Evolutionary conservation across 2,329 filamentous ascomycete genomes (phyloP), one percentile per base, ranked within the genome.

Genomic region (Aspergillus fructus): DNA sequence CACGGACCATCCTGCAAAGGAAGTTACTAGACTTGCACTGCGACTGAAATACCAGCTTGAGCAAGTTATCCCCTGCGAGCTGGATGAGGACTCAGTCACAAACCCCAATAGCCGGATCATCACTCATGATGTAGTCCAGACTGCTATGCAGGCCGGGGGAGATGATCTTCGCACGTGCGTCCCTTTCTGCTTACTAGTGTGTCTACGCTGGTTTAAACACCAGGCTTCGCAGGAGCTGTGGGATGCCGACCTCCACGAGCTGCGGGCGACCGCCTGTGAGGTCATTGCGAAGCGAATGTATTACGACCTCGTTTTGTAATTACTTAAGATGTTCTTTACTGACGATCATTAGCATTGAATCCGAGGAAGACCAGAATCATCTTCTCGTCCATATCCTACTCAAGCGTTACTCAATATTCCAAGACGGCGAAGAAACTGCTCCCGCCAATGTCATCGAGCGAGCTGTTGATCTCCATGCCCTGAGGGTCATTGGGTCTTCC

Each of bases 381-480:
- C 82, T 99, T 3, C 80, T 97, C 65, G 89, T 93, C 64, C 83
- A 89, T 13, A 79, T 96, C 3, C 81, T 99, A 15, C 85, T 99
- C 37, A 93, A 92, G 72, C 87, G 93, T 27, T 99, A 96, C 76
- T 91, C 91, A 2, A 88, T 93, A 66, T 72, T 96, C 7, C 74
- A 89, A 41, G 83, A 93, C 62, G 87, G 85, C 42, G 81, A 89
- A 62, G 81, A 89, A 42, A 92, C 91, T 0, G 78, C 82, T 1
- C 90, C 93, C 0, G 83, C 89, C 61, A 99, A 97, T 69, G 94
- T 91, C 21, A 87, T 99, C 58, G 94, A 99, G 74, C 90, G 91
- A 68, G 91, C 94, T 0, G 92, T 97, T 37, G 94, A 99, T 68
- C 78, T 97, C 24, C 94, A 99, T 71, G 91, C 93, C 1, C 80